Base-by-base conservation (phyloP, 805 yeast species). In the Candida lessepsii region DNA sequence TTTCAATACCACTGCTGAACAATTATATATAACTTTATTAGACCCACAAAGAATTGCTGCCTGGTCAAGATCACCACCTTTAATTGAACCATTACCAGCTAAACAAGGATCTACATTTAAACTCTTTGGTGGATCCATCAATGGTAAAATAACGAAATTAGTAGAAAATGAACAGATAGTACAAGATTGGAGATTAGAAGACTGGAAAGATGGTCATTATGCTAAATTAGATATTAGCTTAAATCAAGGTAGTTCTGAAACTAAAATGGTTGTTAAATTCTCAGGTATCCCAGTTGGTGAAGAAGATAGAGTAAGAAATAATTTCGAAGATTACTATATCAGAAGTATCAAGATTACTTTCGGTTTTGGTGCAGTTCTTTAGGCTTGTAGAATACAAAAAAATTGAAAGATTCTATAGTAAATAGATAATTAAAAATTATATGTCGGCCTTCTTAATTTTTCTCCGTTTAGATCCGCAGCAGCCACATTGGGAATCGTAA, bases 281-380 rank as follows among this genome's bases (percentile, higher is more conserved):
- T 70, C 78, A 13, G 97, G 97, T 11, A 83, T 93, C 36, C 99
- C 99, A 13, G 73, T 91, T 28, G 99, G 98, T 10, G 95, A 93
- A 59, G 98, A 93, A 57, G 93, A 95, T 53, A 65, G 83, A 53
- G 96, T 86, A 28, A 78, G 81, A 55, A 76, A 72, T 29, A 93
- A 91, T 62, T 91, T 93, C 57, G 87, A 88, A 53, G 88, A 86
- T 46, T 86, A 89, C 64, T 93, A 93, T 59, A 81, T 93, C 37
- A 82, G 83, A 63, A 78, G 96, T 5, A 91, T 93, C 56, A 93
- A 89, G 67, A 58, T 87, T 30, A 84, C 96, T 0, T 93, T 93
- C 63, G 99, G 99, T 1, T 90, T 86, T 60, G 98, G 98, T 13
- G 86, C 93, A n/a, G 95, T 88, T 10, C 69, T 88, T 17, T 39